Base-by-base conservation (phyloP, 495 filamentous ascomycete genomes). In the Hyaloscypha finlandica region DNA sequence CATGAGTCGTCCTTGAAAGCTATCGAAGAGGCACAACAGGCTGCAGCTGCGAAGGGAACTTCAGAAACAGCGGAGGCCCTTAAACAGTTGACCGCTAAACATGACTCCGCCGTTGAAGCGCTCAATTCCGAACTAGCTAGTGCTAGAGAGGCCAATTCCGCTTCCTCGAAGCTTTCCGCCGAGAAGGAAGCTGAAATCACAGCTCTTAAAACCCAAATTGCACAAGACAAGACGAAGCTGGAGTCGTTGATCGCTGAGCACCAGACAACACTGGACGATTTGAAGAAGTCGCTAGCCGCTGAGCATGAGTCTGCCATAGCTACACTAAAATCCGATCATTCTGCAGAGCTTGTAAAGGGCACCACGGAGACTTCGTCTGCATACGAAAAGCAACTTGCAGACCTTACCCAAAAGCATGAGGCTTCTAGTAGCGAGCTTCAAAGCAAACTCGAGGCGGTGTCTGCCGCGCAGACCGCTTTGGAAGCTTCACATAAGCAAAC, bases 281-380 rank as follows among this genome's bases (percentile, higher is more conserved):
- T 82, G 1, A 67, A 84, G 12, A 77, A 81, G 42, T 74, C 71
- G 29, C 68, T 86, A 35, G 80, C 79, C 71, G 72, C 75, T 39
- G 77, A 81, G 58, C 82, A 86, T 68, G 75, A 80, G 35, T 70
- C 79, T 2, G 68, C 70, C 53, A 14, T 74, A 3, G 65, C 52
- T 22, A 79, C 80, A 57, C 74, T 85, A 45, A 81, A 84, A 64
- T 57, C 70, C 6, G 74, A 83, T 59, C 73, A 84, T 52, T 66
- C 77, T 3, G 78, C 79, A 37, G 74, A 76, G 14, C 74, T 81
- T 37, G 74, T 78, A 8, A 80, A 84, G 70, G 37, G 81, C 75
- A 53, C 75, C 81, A 73, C 73, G 71, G 63, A 78, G 76, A 32
- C 74, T 80, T 35, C 77, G 70, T 70, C 71, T 32, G 76, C 79